phyloP scores from a whole-genome alignment of 1,139 yeast genomes.

The Taphrina populina region DNA sequence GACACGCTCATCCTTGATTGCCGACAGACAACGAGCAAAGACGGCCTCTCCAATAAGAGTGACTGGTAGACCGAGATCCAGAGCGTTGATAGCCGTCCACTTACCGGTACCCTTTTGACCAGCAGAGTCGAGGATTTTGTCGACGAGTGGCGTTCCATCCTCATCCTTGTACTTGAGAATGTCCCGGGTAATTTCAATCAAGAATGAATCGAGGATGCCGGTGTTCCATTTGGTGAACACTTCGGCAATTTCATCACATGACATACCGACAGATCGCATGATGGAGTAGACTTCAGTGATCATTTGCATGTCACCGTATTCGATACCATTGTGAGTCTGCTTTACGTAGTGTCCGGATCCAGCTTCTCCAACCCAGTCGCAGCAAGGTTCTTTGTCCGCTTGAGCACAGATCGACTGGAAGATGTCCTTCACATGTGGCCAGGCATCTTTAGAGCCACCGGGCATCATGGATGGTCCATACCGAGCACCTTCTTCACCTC shows the following conservation, averaged over 20 bases:
- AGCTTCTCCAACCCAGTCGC: constrained; percentile 99
- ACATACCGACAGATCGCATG: constrained; percentile 86
- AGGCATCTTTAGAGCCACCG: constrained; percentile 96
- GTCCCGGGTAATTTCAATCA: constrained; percentile 95
- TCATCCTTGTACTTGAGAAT: constrained; percentile 80
- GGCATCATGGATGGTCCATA: constrained; percentile 99
- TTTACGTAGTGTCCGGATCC: constrained; percentile 99
- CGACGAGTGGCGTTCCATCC: constrained; percentile 89
- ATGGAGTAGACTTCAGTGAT: constrained; percentile 97
- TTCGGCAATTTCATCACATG: constrained; percentile 89
- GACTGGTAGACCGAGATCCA: constrained; percentile 97
- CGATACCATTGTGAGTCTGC: constrained; percentile 99
- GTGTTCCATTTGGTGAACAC: constrained; percentile 92
- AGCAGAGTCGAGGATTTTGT: constrained; percentile 93
- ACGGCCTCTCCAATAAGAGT: constrained; percentile 99
- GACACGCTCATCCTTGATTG: constrained; percentile 85
- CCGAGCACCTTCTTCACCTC: constrained; percentile 99
- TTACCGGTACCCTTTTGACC: constrained; percentile 99
- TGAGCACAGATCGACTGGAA: constrained; percentile 96
- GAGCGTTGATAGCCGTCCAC: constrained; percentile 98
- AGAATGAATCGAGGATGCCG: constrained; percentile 96
- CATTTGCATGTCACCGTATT: constrained; percentile 99
- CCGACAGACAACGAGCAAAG: constrained; percentile 91
- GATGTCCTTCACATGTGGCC: constrained; percentile 97
- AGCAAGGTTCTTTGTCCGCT: constrained; percentile 97